Evolutionary conservation across 2,329 filamentous ascomycete genomes (phyloP).

Genomic region (Cercospora zeae-maydis): DNA sequence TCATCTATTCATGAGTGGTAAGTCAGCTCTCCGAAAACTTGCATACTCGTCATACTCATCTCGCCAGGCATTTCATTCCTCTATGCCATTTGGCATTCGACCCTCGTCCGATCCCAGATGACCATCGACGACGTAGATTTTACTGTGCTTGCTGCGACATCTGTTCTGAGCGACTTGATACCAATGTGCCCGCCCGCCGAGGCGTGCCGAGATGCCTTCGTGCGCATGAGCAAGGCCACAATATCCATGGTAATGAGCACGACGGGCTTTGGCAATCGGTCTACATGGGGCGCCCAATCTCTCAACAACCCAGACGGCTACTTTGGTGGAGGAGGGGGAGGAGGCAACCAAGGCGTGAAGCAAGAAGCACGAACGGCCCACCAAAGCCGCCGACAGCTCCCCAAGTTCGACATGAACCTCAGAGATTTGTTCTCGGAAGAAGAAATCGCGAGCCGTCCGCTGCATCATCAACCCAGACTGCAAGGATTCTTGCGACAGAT

Average conservation of each 20-base stretch:
- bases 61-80: slow-evolving; percentile 76
- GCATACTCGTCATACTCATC: not conserved
- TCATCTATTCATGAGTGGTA: slow-evolving; percentile 94
- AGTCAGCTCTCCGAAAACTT: slow-evolving; percentile 25
- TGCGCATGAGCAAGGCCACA: slow-evolving; percentile 90
- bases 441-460: slow-evolving; percentile 37
- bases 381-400: slow-evolving; percentile 32
- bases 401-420: slow-evolving; percentile 58
- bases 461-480: slow-evolving; percentile 20
- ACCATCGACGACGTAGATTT: slow-evolving; percentile 97
- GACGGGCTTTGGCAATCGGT: slow-evolving; percentile 60
- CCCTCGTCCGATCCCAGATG: slow-evolving; percentile 77
- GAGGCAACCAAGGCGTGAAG: slow-evolving; percentile 1
- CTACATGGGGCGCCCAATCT: slow-evolving; percentile 31
- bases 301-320: slow-evolving; percentile 32
- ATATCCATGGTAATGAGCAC: slow-evolving; percentile 91
- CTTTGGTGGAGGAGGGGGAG: slow-evolving; percentile 16
- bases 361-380: slow-evolving; percentile 5
- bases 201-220: slow-evolving; percentile 90
- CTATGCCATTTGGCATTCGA: slow-evolving; percentile 96
- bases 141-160: slow-evolving; percentile 87
- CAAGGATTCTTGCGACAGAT: slow-evolving; percentile 26
- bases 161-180: slow-evolving; percentile 84
- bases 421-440: slow-evolving; percentile 51
- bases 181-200: slow-evolving; percentile 94